Base-by-base conservation (phyloP, 2,329 filamentous ascomycete species). In the Bipolaris zeicola region DNA sequence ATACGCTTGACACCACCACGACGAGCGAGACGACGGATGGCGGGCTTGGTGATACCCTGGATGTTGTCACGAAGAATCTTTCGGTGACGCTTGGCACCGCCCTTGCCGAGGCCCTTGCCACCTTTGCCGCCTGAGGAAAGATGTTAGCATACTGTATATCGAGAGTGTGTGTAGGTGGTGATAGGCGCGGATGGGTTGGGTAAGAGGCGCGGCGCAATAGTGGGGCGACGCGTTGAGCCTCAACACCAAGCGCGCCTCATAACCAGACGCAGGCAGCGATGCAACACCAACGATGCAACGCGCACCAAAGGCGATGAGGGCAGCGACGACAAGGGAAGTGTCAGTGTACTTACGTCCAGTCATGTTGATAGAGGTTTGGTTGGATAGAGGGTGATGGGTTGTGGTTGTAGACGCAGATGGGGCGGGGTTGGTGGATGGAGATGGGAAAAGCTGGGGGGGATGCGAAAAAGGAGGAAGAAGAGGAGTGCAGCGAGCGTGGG, bases 11-110 rank as follows among this genome's bases (percentile, higher is more conserved):
- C 79, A 79, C 79, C 79, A 59, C 79, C 79, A 80, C 80, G 80
- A 75, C 80, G 80, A 65, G 80, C 80, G 69, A 82, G 80, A 81
- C 80, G 80, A 61, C 80, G 80, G 73, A 82, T 82, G 57, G 80
- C 80, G 64, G 80, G 80, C 78, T 82, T 82, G 68, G 80, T 82
- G 73, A 82, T 82, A 73, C 80, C 80, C 71, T 82, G 80, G 72
- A 82, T 82, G 79, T 82, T 82, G 79, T 82, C 80, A 63, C 80
- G 80, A 62, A 82, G 75, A 71, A 82, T 82, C 80, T 83, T 82
- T 64, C 81, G 79, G 68, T 82, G 80, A 73, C 80, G 81, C 78
- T 82, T 82, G 73, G 80, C 81, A 64, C 80, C 80, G 61, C 81
- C 81, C 75, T 83, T 83, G 66, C 81, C 81, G 74, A 83, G 80